Evolutionary conservation across 495 filamentous ascomycete species (phyloP), one percentile per base, ranked within the genome.

Genomic region (Bacidia gigantensis): DNA sequence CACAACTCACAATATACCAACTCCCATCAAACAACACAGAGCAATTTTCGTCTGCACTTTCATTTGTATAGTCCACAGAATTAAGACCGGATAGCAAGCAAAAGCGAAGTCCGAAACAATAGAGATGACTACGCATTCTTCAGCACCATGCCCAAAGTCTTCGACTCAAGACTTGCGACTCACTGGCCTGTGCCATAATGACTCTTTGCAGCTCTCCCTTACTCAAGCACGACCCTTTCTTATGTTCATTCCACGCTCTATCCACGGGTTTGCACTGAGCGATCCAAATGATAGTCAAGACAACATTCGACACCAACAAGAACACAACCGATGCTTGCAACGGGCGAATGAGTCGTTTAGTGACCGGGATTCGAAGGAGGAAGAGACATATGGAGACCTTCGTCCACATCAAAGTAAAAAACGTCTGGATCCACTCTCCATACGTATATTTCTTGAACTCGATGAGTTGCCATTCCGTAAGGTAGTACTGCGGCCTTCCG

Each of bases 21-120:
- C 64, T 11, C 65, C 61, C 68, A 71, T 68, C 3, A 68, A 46
- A 10, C 63, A 49, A 47, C 64, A 68, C 2, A 71, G 45, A 10
- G 64, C 62, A 20, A 65, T 41, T 54, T 66, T 71, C 1, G 54
- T 60, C 11, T 61, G 59, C 9, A 61, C 46, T 14, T 58, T 63
- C 18, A 60, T 57, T 24, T 58, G 51, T 14, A 60, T 55, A 2
- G 67, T 55, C 46, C 62, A 56, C 11, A 67, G 58, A 39, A 71
- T 64, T 26, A 69, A 58, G 26, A 65, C 56, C 0, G 67, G 67
- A 25, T 66, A 67, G 11, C 59, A 35, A 11, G 68, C 63, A 11
- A 68, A 55, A 39, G 66, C 50, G 23, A 66, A 59, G 49, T 71
- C 67, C 0, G 63, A 51, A 7, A 60, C 57, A 35, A 55, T 53